Evolutionary conservation across 441 rosid genomes (phyloP), one percentile per base, ranked within the genome.

Genomic region (Erodium moschatum): DNA sequence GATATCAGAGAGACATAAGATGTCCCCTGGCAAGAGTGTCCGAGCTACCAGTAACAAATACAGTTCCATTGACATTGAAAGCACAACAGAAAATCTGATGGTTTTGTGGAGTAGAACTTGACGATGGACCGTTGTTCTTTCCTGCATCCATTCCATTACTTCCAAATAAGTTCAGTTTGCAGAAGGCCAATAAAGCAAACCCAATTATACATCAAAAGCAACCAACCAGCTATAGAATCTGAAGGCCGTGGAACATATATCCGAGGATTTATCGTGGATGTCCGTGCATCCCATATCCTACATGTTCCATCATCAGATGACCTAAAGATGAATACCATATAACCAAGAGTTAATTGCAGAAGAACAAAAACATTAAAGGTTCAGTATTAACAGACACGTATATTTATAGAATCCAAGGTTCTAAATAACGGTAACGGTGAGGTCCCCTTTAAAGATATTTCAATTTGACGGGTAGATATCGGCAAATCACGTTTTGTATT

Each of bases 261-360:
- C 63, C 97, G 89, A 27, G 98, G 91, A 72, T 79, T 61, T 73
- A 83, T 74, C 42, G 83, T 86, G 27, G 96, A 80, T 79, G 78
- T 73, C 77, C 97, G 85, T 75, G 97, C 95, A 86, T 95, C 99
- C 99, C 99, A 95, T 76, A 95, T 84, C 81, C 99, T 89, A 77
- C 99, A 95, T 60, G 99, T 95, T 74, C 99, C 98, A 76, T 95
- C 99, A 82, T 95, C 99, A 11, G 99, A 92, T 67, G 99, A 92
- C 78, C 99, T 92, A 81, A 77, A 85, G n/a, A 46, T 40, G 11
- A 52, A 33, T 5, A 0, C 38, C 27, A 65, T 20, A 77, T 58
- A 74, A 64, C 70, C 77, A 60, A 54, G 71, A 64, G 74, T 56
- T 67, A 72, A 65, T 15, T 69, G 27, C n/a, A 64, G 42, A 16